These are phyloP conservation scores for Jimgerdemannia lactiflua DNA, from an alignment of 192 early-diverging fungal species.

Conservation along the genomic window DNA sequence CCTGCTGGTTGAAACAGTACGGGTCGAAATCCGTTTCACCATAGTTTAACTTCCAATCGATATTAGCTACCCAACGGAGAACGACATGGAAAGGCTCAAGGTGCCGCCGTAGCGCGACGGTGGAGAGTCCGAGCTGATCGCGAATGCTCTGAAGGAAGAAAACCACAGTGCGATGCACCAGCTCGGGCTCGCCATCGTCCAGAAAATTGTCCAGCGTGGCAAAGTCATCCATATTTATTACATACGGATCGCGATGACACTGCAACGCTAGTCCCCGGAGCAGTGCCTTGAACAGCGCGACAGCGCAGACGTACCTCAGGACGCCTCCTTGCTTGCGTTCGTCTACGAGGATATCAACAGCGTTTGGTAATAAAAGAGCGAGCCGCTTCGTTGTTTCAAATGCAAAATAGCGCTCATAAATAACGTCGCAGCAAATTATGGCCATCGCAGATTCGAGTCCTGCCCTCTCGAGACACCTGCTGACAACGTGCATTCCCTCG, in stretches of 20 bases:
- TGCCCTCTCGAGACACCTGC: not conserved
- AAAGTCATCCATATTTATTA: not conserved
- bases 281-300: constrained; percentile 11
- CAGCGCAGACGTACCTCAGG: constrained; percentile 7
- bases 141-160: constrained; percentile 17
- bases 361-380: not conserved
- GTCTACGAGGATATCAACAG: not conserved
- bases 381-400: not conserved
- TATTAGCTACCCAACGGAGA: constrained; percentile 8
- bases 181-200: not conserved
- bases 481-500: constrained; percentile 6
- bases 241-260: not conserved
- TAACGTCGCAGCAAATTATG: constrained; percentile 16
- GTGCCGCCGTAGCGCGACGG: not conserved
- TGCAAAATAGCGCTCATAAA: constrained; percentile 11
- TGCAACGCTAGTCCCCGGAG: constrained; percentile 3
- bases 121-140: not conserved
- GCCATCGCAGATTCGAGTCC: constrained; percentile 4
- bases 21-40: constrained; percentile 7
- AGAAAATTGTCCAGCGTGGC: constrained; percentile 1
- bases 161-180: constrained; percentile 11
- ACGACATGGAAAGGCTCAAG: constrained; percentile 4
- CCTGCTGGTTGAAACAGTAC: not conserved
- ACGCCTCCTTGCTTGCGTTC: not conserved
- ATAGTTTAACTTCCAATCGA: constrained; percentile 9